Conservation (phyloP, 2,329 filamentous ascomycete genomes). For the Epichloe festucae region DNA sequence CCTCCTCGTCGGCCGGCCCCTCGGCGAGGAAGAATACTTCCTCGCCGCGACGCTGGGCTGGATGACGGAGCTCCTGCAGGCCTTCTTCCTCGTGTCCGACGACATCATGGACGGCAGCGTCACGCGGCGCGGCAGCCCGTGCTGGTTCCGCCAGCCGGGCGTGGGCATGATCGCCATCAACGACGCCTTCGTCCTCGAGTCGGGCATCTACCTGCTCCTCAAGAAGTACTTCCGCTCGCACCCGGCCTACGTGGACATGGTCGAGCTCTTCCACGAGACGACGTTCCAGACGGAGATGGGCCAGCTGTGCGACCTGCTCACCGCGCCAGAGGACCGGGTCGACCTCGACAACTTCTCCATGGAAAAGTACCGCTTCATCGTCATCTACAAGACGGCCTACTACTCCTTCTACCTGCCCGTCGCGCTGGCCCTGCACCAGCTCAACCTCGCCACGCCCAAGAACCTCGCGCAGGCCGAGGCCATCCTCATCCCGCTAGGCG, state of each 20-base stretch:
- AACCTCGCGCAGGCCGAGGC: constrained; percentile 83
- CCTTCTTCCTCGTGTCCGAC: constrained; percentile 96
- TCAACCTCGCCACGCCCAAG: constrained; percentile 70
- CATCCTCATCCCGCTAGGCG: constrained; percentile 91
- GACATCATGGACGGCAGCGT: constrained; percentile 98
- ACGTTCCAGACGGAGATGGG: constrained; percentile 91
- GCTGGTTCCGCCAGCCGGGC: constrained; percentile 85
- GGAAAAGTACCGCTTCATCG: constrained; percentile 94
- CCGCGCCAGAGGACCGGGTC: constrained; percentile 85
- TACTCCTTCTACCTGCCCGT: constrained; percentile 99
- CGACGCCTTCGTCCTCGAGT: constrained; percentile 92
- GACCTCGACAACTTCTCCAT: constrained; percentile 92
- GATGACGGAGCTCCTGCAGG: constrained; percentile 96
- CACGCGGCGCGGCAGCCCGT: constrained; percentile 85
- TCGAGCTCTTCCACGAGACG: constrained; percentile 94
- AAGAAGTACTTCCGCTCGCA: constrained; percentile 89
- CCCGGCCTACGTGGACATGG: constrained; percentile 74
- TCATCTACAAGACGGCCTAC: constrained; percentile 98
- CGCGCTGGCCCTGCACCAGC: constrained; percentile 75
- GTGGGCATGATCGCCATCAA: constrained; percentile 98
- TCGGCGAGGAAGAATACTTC: constrained; percentile 77
- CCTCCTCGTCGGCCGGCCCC: constrained; percentile 57
- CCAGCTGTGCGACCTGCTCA: constrained; percentile 88
- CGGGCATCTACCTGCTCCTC: constrained; percentile 77
- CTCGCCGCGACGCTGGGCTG: constrained; percentile 79